phyloP scores from a whole-genome alignment of 1,284 basidiomycete species.

The Inonotus obliquus region DNA sequence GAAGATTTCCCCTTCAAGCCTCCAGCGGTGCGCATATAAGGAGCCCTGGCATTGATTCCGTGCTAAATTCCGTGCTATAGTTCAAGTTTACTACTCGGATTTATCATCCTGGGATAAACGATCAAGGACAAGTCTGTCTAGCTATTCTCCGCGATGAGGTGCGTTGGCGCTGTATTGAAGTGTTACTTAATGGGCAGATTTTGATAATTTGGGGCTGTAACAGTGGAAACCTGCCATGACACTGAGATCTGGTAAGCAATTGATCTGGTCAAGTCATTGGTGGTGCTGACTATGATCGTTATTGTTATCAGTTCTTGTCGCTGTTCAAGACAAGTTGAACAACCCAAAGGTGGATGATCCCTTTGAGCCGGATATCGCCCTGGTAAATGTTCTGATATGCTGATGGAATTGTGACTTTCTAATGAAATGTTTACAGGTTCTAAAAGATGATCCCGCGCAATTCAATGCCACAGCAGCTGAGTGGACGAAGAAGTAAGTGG shows the following conservation, averaged over 20 bases:
- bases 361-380: constrained; percentile 80
- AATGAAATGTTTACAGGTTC: constrained; percentile 37
- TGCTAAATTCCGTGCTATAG: constrained; percentile 34
- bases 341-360: constrained; percentile 89
- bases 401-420: background rate
- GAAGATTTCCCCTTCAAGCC: constrained; percentile 88
- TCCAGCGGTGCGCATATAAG: constrained; percentile 52
- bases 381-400: constrained; percentile 22
- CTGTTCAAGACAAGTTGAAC: constrained; percentile 83
- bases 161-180: constrained; percentile 28
- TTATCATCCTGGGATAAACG: constrained; percentile 91
- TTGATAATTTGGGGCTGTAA: constrained; percentile 8
- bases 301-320: constrained; percentile 55
- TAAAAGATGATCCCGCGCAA: constrained; percentile 69
- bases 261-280: background rate
- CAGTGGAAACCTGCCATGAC: constrained; percentile 89
- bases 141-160: constrained; percentile 81
- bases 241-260: constrained; percentile 42
- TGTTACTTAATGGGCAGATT: background rate
- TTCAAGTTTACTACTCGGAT: constrained; percentile 85
- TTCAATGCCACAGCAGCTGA: constrained; percentile 74
- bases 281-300: background rate
- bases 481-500: constrained; percentile 68
- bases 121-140: constrained; percentile 81
- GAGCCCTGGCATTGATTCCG: background rate